Conservation (phyloP, 73 alveolate genomes). For the Paramecium sexaurelia region DNA sequence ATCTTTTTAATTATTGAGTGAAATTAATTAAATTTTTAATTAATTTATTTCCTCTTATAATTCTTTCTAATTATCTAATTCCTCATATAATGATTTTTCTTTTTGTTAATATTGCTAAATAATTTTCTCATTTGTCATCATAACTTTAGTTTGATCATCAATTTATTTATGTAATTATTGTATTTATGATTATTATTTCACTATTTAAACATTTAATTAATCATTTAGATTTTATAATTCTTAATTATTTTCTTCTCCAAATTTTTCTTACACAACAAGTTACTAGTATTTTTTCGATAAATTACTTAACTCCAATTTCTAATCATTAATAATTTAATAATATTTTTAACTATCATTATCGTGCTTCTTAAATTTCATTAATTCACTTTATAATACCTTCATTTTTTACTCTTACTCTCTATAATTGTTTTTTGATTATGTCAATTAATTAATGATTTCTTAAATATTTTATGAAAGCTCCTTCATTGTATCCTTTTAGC, state of each 20-base stretch:
- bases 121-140: conserved; percentile 3
- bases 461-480: not conserved
- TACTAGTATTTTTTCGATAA: not conserved
- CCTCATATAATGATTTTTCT: not conserved
- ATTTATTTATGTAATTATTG: not conserved
- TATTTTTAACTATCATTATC: not conserved
- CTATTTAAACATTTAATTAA: not conserved
- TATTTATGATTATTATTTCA: not conserved
- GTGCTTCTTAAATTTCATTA: not conserved
- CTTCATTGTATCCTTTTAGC: not conserved
- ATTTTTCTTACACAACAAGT: not conserved
- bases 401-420: not conserved
- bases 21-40: not conserved
- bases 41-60: not conserved
- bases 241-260: conserved; percentile 4
- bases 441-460: not conserved
- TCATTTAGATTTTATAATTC: not conserved
- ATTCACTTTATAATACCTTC: not conserved
- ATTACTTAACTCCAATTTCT: not conserved
- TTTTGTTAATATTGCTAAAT: not conserved
- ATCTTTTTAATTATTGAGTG: not conserved
- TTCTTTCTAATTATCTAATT: not conserved
- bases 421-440: not conserved
- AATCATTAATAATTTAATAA: not conserved
- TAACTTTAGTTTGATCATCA: not conserved